Evolutionary conservation across 73 alveolate genomes (phyloP).

Genomic region (Blepharisma stoltei): DNA sequence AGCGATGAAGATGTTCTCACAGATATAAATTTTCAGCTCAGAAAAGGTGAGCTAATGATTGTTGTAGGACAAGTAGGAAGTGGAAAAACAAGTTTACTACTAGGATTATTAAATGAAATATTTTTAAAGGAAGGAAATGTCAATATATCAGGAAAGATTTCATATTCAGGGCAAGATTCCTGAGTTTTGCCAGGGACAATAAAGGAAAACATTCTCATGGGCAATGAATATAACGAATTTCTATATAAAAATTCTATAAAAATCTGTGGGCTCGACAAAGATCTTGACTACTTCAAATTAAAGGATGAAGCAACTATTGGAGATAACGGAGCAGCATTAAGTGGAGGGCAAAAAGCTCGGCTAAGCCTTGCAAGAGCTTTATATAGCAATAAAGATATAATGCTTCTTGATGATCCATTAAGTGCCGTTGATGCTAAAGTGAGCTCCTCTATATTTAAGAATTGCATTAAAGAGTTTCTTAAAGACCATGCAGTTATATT

Average conservation of each 20-base stretch:
- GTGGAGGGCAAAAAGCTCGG: slow-evolving; percentile 87
- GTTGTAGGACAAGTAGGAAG: slow-evolving; percentile 84
- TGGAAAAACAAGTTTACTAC: slow-evolving; percentile 81
- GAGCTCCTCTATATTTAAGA: slow-evolving; percentile 35
- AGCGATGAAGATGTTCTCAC: slow-evolving; percentile 37
- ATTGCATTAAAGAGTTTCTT: slow-evolving; percentile 29
- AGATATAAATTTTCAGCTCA: slow-evolving; percentile 49
- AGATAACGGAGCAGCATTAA: slow-evolving; percentile 68
- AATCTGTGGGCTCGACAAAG: slow-evolving; percentile 75
- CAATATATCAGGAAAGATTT: slow-evolving; percentile 45
- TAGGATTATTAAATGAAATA: slow-evolving; percentile 57
- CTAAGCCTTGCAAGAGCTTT: slow-evolving; percentile 81
- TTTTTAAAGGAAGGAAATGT: slow-evolving; percentile 25
- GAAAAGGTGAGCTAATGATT: slow-evolving; percentile 61
- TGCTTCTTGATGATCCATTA: slow-evolving; percentile 63
- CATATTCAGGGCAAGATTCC: slow-evolving; percentile 85
- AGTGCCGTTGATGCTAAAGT: slow-evolving; percentile 72
- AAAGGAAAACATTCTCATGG: slow-evolving; percentile 71
- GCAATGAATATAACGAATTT: slow-evolving; percentile 59
- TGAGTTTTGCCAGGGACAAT: slow-evolving; percentile 72
- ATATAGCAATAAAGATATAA: slow-evolving; percentile 65
- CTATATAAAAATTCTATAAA: slow-evolving; percentile 64
- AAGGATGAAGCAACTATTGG: slow-evolving; percentile 68
- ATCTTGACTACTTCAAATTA: slow-evolving; percentile 52
- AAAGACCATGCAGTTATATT: slow-evolving; percentile 31